These are phyloP conservation scores for Verbascum thapsus DNA, from an alignment of 257 asterid species.

Conservation along the genomic window DNA sequence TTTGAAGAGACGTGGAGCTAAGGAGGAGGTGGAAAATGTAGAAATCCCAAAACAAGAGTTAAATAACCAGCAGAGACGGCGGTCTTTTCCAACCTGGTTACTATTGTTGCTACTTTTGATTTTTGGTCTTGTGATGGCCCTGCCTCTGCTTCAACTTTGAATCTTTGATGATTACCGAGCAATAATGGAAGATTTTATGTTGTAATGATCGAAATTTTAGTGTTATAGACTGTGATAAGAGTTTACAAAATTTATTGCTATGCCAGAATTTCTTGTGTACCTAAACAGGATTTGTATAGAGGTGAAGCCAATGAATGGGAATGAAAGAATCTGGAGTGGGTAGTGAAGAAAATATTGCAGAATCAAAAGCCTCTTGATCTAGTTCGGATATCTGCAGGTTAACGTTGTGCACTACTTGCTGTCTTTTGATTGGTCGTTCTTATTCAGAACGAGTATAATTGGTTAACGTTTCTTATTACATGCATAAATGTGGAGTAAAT, in stretches of 20 bases:
- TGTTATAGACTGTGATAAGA: no score
- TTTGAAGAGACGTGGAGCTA: conserved; percentile 34
- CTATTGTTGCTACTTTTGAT: conserved; percentile 46
- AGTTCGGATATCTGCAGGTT: no score
- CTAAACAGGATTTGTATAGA: conserved; percentile 23
- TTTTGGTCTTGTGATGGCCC: conserved; percentile 60
- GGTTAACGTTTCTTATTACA: no score
- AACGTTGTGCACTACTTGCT: no score
- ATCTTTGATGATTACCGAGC: no score
- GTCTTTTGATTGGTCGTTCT: no score
- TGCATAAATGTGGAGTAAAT: no score
- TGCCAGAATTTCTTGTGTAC: conserved; percentile 10
- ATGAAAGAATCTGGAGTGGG: no score
- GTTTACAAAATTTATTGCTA: neutral
- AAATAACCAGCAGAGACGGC: conserved; percentile 35
- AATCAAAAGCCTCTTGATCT: no score
- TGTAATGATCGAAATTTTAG: no score
- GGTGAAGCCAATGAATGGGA: conserved; percentile 10
- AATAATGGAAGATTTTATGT: neutral
- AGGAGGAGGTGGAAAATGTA: conserved; percentile 32
- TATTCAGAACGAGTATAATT: no score
- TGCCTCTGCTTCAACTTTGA: conserved; percentile 71
- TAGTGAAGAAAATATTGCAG: no score
- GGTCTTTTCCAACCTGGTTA: conserved; percentile 51
- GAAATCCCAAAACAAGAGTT: conserved; percentile 36